Evolutionary conservation across 228 moss, liverwort and hornwort species (phyloP).

Genomic region (Sphagnum magellanicum): DNA sequence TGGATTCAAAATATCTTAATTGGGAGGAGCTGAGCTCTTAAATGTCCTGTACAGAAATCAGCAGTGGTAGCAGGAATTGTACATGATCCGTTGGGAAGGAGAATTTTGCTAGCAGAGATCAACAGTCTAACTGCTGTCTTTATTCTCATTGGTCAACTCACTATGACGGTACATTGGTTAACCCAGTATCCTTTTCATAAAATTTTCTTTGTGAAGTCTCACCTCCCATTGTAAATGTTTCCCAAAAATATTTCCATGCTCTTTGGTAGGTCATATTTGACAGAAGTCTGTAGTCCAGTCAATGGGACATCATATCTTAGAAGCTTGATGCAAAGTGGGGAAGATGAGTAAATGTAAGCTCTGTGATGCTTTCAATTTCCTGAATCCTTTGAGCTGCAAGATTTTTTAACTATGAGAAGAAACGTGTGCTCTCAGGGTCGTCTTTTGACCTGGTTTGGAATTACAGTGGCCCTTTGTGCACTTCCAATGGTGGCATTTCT

Average conservation of each 20-base stretch:
- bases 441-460: constrained; percentile 42
- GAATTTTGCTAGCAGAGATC: constrained; percentile 59
- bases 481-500: constrained; percentile 55
- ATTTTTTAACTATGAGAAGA: background rate
- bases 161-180: constrained; percentile 30
- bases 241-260: no score
- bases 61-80: constrained; percentile 50
- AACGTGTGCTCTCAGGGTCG: constrained; percentile 38
- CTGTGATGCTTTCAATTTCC: no score
- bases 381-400: no score
- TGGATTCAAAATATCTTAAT: no score
- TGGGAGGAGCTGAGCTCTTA: no score
- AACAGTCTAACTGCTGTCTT: constrained; percentile 53
- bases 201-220: no score
- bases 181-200: background rate
- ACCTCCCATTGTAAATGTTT: no score
- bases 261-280: no score
- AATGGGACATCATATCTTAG: no score
- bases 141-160: constrained; percentile 50
- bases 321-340: no score
- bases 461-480: constrained; percentile 47
- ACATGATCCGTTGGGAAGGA: constrained; percentile 53
- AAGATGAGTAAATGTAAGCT: no score
- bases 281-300: no score
- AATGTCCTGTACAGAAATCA: constrained; percentile 28